These are phyloP conservation scores for Manihot esculenta DNA, from an alignment of 441 rosid species.

Conservation along the genomic window DNA sequence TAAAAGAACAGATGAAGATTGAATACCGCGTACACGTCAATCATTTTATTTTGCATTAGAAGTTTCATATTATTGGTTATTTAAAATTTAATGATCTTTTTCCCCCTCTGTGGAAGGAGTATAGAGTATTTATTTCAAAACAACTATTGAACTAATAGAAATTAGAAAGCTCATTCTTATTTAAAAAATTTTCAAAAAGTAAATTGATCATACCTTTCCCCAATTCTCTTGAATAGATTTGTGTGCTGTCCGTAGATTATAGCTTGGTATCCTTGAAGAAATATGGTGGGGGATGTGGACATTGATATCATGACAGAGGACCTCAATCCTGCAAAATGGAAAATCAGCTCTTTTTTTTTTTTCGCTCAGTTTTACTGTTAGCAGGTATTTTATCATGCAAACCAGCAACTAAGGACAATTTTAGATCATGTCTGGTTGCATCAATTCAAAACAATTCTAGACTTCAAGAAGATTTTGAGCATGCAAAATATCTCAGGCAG, in stretches of 20 bases:
- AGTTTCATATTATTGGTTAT: neutral
- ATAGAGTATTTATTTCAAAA: too few species aligned
- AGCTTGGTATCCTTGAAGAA: conserved; percentile 81
- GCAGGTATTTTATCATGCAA: neutral
- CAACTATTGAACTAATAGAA: neutral
- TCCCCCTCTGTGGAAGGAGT: neutral
- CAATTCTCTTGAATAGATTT: conserved; percentile 75
- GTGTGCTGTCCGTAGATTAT: conserved; percentile 78
- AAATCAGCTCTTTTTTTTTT: too few species aligned
- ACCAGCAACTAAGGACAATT: neutral
- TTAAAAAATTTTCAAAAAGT: neutral
- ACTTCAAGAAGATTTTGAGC: neutral
- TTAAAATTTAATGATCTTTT: neutral
- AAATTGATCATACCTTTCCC: conserved; percentile 66
- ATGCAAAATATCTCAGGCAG: neutral
- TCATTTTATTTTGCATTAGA: neutral
- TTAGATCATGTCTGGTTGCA: neutral
- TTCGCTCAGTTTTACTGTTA: neutral
- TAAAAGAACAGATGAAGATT: conserved; percentile 11
- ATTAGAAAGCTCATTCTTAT: neutral
- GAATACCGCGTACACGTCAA: neutral
- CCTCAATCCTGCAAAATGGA: conserved; percentile 65
- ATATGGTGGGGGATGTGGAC: conserved; percentile 90
- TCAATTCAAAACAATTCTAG: conserved; percentile 7
- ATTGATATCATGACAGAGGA: conserved; percentile 83